Percentiles rank a stretch among this genome's conserved stretches.
Evolutionary conservation across 768 basidiomycete genomes (phyloP).

Genomic region (Panaeolus cyanescens): DNA sequence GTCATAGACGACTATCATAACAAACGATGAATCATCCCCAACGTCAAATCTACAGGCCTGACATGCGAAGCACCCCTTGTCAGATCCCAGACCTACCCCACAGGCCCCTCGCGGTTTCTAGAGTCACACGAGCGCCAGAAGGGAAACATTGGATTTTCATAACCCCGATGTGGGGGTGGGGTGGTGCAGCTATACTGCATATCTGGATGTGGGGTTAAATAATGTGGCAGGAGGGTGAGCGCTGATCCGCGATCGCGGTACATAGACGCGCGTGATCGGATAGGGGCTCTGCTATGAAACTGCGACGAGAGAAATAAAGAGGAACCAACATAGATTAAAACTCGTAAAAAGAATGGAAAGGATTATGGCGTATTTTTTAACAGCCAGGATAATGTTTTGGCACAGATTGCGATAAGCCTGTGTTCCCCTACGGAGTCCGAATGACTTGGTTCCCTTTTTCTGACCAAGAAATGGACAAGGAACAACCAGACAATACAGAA

Average conservation of each 20-base stretch:
- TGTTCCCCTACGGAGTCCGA: too few species aligned
- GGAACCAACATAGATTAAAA: too few species aligned
- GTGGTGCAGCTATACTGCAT: not conserved
- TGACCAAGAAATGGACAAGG: too few species aligned
- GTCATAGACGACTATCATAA: not conserved
- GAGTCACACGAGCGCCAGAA: too few species aligned
- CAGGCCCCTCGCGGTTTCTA: not conserved
- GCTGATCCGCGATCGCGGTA: not conserved
- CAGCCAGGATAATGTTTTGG: too few species aligned
- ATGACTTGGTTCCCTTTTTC: too few species aligned
- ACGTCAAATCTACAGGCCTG: not conserved
- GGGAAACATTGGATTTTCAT: not conserved
- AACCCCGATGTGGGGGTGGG: not conserved
- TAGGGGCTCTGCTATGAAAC: not conserved
- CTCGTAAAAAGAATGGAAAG: not conserved
- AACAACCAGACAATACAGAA: too few species aligned
- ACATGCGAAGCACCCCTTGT: not conserved
- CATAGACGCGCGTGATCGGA: not conserved
- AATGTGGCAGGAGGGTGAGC: not conserved
- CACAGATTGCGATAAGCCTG: too few species aligned
- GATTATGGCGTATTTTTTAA: too few species aligned
- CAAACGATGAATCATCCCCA: not conserved
- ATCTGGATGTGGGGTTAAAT: not conserved
- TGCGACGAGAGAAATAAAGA: too few species aligned
- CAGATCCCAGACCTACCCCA: not conserved